Base-by-base conservation (phyloP, 345 rosid genomes). In the Eucalyptus leucophloia region DNA sequence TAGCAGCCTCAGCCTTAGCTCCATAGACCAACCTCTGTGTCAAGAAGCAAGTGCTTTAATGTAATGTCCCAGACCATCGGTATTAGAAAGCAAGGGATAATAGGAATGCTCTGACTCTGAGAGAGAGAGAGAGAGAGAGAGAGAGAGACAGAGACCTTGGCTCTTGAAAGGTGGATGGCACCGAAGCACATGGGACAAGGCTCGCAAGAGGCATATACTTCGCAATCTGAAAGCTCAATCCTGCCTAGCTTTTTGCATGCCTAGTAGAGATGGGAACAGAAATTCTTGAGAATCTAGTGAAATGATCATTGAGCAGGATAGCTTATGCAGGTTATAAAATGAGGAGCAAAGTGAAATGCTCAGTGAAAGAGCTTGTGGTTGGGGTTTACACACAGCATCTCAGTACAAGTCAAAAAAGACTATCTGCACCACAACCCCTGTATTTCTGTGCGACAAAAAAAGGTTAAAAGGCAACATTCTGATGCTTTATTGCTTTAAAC, bases 151-250 rank as follows among this genome's bases (percentile, higher is more conserved):
- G 62, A 72, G 87, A 94, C 97, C 97, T 94, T 95, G 69, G 91
- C 90, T 91, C 95, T 90, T 11, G 96, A 94, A 81, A 95, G 95
- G 89, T 93, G 95, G 90, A 95, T 95, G 67, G 96, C 96, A 37
- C 97, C 96, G 24, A 95, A 95, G 91, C 97, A 95, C 97, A 95
- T 95, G 18, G 96, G 97, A 89, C 97, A 95, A 45, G 97, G 96
- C 90, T 95, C 97, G 51, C 96, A 95, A 49, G 97, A 95, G 40
- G 95, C 94, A 50, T 94, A 95, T 42, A 95, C 93, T 90, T 95
- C 97, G 24, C 95, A 94, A 65, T 95, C 96, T 3, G 97, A 92
- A 47, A 94, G 97, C 90, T 93, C 94, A 28, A 94, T 92, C 91
- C 89, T 91, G 91, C 93, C 91, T 49, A 95, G 95, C 92, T 93